Base-by-base conservation (phyloP, 1,284 basidiomycete genomes). In the Marasmius oreades region DNA sequence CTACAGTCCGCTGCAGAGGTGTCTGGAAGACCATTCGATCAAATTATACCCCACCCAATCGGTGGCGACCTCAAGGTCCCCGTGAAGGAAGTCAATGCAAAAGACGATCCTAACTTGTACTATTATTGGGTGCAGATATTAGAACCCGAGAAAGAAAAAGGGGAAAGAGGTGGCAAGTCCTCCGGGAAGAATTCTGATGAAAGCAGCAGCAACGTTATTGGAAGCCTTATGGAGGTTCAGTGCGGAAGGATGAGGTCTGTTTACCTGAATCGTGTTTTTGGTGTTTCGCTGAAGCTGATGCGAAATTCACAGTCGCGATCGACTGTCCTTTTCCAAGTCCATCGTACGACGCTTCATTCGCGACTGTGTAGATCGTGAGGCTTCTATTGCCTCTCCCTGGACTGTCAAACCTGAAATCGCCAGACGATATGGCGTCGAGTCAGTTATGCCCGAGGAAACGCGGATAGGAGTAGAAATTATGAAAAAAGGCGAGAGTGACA, bases 261-360 rank as follows among this genome's bases (percentile, higher is more conserved):
- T 44, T 12, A n/a, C 11, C 12, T 36, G 12, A 44, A 39, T 53
- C 52, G 2, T 23, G 16, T 23, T 31, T 31, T 10, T 52, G n/a
- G 11, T 22, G 18, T 26, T 22, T 39, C 36, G 20, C 26, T 20
- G 24, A 43, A 14, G 61, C 24, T 37, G 47, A 34, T 43, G 52
- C 51, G 46, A 45, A 59, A 52, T 37, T 55, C 61, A 53, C 63
- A 95, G 92, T 67, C 93, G 96, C 59, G 96, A 99, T 70, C 91
- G 95, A 56, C 81, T 95, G 34, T 88, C 92, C 20, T 98, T 98
- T 73, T 96, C 93, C 44, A 97, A 98, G 70, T 94, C 95, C 14
- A 96, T 98, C 64, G 81, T 99, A 28, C 92, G 95, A 62, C 90
- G 95, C 37, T 98, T 96, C 73, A 90, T 99, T 52, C 89, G 93